A percentile compares a stretch with the other conserved stretches of the same genome.
Conservation (phyloP, 352 stramenopile species). For the Pythium monospermum region DNA sequence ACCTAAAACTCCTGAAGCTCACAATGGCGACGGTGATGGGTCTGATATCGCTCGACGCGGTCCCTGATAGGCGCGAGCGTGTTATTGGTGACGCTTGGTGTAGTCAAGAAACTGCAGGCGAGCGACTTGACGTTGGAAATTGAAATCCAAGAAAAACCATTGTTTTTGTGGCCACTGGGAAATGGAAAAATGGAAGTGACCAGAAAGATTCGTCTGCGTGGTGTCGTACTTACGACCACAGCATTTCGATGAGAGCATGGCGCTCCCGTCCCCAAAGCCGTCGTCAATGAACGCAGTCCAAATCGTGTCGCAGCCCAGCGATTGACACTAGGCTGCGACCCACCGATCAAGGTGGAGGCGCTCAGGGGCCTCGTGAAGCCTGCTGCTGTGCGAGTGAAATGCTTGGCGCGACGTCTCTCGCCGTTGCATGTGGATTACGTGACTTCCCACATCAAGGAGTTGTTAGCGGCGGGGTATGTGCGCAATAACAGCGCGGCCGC, state of each 20-base stretch:
- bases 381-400: constrained; percentile 7
- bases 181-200: too few species aligned
- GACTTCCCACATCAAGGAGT: neutral
- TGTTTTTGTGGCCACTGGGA: too few species aligned
- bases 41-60: neutral
- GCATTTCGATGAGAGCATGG: constrained; percentile 1
- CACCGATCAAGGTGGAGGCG: neutral
- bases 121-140: too few species aligned
- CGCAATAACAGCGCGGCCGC: constrained; percentile 13
- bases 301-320: too few species aligned
- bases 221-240: too few species aligned
- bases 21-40: neutral
- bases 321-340: neutral
- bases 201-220: too few species aligned
- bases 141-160: too few species aligned
- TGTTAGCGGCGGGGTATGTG: neutral
- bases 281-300: neutral
- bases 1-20: neutral
- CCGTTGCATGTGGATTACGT: neutral
- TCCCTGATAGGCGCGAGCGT: neutral
- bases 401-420: neutral
- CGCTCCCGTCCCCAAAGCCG: neutral
- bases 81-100: neutral
- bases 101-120: too few species aligned
- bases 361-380: neutral